Evolutionary conservation across 1,139 yeast genomes (phyloP), one percentile per base, ranked within the genome.

Genomic region (Kodamaea ohmeri): DNA sequence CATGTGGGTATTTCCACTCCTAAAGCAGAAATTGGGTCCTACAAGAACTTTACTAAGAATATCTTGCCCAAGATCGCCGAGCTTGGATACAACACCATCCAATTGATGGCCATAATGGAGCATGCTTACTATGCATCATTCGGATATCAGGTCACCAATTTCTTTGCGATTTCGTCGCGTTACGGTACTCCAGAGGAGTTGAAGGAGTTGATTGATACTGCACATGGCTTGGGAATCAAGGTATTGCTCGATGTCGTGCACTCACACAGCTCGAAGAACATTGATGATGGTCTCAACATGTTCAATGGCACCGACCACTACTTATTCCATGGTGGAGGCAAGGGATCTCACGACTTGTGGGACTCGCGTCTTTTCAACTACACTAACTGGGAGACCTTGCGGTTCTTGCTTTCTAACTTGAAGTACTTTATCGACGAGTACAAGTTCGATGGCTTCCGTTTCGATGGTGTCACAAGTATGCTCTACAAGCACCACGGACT

Each of bases 111-210:
- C 0, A 76, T 92, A 36, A 92, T 92, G 98, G 98, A 92, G 61
- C 98, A 92, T 59, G 97, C 98, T 1, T 92, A 92, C 61, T 92
- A 92, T 58, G 98, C 97, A 1, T 87, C 96, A 0, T 92, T 92
- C 60, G 98, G 98, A 5, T 92, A 92, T 60, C 98, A 92, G 60
- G 82, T 92, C 22, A 90, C 97, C 28, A 86, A 84, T 43, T 92
- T 90, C 56, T 92, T 87, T 59, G 97, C 97, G 1, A 73, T 77
- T 20, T 82, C 94, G 31, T 89, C 97, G 6, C 74, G 97, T 47
- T 92, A 71, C 53, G 98, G 98, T 19, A 79, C 96, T 0, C 97
- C 98, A 1, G 97, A 92, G 51, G 97, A 92, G 37, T 71, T 92
- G 55, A 90, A 86, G 58, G 92, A 86, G 59, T 76, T 92, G 48